A percentile compares a stretch with the other conserved stretches of the same genome.
phyloP scores from a whole-genome alignment of 148 eudicot genomes.

The Rhododendron griersonianum region DNA sequence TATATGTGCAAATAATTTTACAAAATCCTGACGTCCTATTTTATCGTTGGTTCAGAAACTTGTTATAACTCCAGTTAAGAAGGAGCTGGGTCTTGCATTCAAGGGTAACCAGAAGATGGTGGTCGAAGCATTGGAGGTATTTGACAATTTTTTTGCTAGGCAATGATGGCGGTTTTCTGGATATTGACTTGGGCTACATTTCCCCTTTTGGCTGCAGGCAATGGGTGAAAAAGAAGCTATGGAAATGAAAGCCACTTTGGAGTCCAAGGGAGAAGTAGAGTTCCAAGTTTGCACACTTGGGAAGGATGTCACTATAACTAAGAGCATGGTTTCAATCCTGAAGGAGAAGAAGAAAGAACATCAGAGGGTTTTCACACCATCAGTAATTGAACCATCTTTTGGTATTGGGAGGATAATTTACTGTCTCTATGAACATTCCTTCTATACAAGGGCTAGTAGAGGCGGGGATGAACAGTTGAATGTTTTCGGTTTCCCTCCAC shows the following conservation, averaged over 20 bases:
- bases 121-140: constrained; percentile 89
- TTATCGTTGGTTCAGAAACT: constrained; percentile 56
- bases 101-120: constrained; percentile 89
- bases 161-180: background rate
- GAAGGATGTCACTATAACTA: constrained; percentile 62
- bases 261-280: constrained; percentile 68
- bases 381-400: constrained; percentile 94
- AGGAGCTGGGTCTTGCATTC: constrained; percentile 91
- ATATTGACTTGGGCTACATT: background rate
- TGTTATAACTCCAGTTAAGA: constrained; percentile 74
- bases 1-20: background rate
- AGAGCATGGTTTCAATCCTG: constrained; percentile 69
- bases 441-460: constrained; percentile 80
- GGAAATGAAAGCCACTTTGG: constrained; percentile 84
- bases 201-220: constrained; percentile 40
- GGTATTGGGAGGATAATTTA: constrained; percentile 97
- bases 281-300: constrained; percentile 76
- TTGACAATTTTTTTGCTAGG: background rate
- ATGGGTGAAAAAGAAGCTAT: constrained; percentile 89
- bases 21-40: background rate
- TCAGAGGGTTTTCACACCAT: constrained; percentile 89
- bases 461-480: constrained; percentile 81
- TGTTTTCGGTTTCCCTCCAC: constrained; percentile 86
- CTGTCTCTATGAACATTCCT: constrained; percentile 81
- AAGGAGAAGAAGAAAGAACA: constrained; percentile 82